A percentile compares a stretch with the other conserved stretches of the same genome.
Evolutionary conservation across 2,329 filamentous ascomycete species (phyloP).

Genomic region (Epichloe sibirici): DNA sequence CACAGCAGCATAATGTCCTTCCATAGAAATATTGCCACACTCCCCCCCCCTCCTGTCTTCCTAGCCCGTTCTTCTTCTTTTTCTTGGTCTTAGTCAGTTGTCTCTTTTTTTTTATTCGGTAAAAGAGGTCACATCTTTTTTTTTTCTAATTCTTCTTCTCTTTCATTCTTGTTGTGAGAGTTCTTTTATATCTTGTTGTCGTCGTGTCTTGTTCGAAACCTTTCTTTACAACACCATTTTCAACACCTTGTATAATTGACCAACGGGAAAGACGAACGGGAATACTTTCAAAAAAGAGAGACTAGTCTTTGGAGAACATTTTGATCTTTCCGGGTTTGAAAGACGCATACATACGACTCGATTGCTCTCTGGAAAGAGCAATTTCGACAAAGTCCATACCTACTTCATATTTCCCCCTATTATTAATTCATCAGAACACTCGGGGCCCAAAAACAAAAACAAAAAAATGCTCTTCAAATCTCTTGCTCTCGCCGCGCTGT

Average conservation of each 20-base stretch:
- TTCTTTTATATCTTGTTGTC: background rate
- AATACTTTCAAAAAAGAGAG: conserved; percentile 19
- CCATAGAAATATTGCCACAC: too few species aligned
- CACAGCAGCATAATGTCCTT: too few species aligned
- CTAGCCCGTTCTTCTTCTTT: too few species aligned
- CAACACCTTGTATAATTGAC: background rate
- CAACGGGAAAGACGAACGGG: background rate
- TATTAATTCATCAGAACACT: too few species aligned
- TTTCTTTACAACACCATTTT: too few species aligned
- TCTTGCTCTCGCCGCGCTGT: conserved; percentile 33
- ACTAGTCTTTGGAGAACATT: conserved; percentile 30
- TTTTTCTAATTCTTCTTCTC: background rate
- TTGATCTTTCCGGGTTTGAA: too few species aligned
- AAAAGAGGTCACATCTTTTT: background rate
- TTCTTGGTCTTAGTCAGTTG: too few species aligned
- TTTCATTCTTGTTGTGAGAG: background rate
- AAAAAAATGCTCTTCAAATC: conserved; percentile 37
- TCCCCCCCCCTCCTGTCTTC: too few species aligned
- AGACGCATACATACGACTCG: too few species aligned
- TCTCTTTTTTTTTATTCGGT: background rate
- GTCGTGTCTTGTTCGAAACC: background rate
- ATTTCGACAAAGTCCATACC: too few species aligned
- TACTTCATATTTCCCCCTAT: too few species aligned
- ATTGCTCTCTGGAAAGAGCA: conserved; percentile 6
- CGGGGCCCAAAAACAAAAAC: too few species aligned